Base-by-base conservation (phyloP, 2,329 filamentous ascomycete genomes). In the Colletotrichum musae region DNA sequence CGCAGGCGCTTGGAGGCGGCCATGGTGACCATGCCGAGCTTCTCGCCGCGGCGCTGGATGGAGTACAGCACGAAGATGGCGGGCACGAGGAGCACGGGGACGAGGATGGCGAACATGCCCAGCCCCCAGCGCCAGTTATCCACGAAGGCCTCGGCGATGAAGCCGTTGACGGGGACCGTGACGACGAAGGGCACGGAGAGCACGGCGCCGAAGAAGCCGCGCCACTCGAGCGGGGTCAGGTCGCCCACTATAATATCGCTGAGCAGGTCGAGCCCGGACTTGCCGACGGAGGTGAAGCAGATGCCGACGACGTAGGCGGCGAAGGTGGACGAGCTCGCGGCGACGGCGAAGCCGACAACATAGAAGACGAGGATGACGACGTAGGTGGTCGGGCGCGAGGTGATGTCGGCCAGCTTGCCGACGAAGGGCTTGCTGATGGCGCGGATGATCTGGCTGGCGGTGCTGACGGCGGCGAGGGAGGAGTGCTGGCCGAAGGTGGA, bases 41-140 rank as follows among this genome's bases (percentile, higher is more conserved):
- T 85, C 68, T 83, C 82, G 7, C 89, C 91, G 71, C 89, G 89
- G 24, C 81, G 81, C 69, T 90, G 86, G 76, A 92, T 89, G 64
- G 83, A 78, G 61, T 86, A 82, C 63, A 91, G 81, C 2, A 89
- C 81, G n/a, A 84, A 74, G 47, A 87, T 86, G 41, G 91, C 82
- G 0, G 90, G 89, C 12, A 87, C 71, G 57, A 88, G 86, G 41
- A 88, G 83, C 6, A 86, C 81, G 0, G 89, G 89, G 5, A 89
- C 76, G 48, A 91, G 83, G 71, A 92, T 89, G 64, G 87, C 84
- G 77, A 89, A 92, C 75, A 86, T 86, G 59, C 89, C 89, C 73
- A 89, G 87, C 3, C 86, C 89, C 89, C 89, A 92, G 53, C 89
- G 84, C 88, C 88, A 91, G 50, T 81, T 72, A 26, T 81, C 79